These are phyloP conservation scores for Blastobotrys indianensis DNA, from an alignment of 1,139 yeast species.

Conservation along the genomic window DNA sequence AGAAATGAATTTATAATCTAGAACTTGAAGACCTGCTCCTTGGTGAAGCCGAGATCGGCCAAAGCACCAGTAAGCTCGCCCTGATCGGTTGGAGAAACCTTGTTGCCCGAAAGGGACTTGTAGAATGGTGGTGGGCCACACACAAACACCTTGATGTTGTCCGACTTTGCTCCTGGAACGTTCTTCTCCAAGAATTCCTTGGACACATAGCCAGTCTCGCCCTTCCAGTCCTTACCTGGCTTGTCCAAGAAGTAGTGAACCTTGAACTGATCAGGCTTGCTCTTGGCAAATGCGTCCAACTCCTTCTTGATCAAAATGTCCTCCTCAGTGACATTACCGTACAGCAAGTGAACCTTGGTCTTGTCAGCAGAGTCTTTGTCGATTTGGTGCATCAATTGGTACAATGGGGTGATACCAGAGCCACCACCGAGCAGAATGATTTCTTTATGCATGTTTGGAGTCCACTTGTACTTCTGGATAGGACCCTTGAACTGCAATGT, in stretches of 20 bases:
- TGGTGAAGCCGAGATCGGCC: constrained; percentile 80
- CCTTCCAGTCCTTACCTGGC: constrained; percentile 47
- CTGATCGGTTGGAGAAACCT: constrained; percentile 84
- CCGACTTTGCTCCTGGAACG: constrained; percentile 52
- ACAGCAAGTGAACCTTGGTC: constrained; percentile 73
- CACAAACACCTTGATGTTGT: constrained; percentile 64
- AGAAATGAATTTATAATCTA: constrained; percentile 36
- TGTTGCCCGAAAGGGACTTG: constrained; percentile 79
- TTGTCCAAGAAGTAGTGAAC: constrained; percentile 77
- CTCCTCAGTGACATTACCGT: constrained; percentile 68
- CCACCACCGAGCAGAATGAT: constrained; percentile 93
- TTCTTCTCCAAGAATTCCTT: constrained; percentile 56
- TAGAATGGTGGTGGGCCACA: constrained; percentile 91
- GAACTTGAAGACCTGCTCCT: constrained; percentile 87
- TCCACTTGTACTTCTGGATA: constrained; percentile 86
- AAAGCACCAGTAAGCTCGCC: constrained; percentile 89
- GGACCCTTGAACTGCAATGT: constrained; percentile 93
- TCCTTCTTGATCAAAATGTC: constrained; percentile 78
- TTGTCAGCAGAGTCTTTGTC: constrained; percentile 68
- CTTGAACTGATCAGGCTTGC: constrained; percentile 69
- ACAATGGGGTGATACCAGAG: constrained; percentile 92
- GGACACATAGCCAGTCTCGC: constrained; percentile 62
- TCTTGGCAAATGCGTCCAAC: constrained; percentile 58
- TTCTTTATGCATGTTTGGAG: constrained; percentile 72
- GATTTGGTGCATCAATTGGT: constrained; percentile 55